Conservation (phyloP, 1,139 yeast genomes). For the Suhomyces bokatorum region DNA sequence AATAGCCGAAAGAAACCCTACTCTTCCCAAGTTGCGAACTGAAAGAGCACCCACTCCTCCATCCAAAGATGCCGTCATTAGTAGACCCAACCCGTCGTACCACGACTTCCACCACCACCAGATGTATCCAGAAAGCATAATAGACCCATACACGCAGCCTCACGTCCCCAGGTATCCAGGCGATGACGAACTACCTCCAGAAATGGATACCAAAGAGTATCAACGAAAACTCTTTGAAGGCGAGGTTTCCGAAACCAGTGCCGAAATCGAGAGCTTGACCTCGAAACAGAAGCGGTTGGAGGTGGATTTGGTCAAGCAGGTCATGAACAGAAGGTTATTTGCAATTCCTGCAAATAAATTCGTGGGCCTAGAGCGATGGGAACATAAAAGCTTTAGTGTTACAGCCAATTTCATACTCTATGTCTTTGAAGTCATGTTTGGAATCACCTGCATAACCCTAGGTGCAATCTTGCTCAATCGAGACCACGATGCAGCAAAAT, state of each 20-base stretch:
- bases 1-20: conserved; percentile 9
- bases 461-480: conserved; percentile 27
- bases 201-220: conserved; percentile 20
- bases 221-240: conserved; percentile 2
- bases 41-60: conserved; percentile 12
- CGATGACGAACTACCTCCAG: conserved; percentile 24
- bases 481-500: conserved; percentile 26
- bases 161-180: conserved; percentile 5
- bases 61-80: conserved; percentile 7
- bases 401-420: conserved; percentile 36
- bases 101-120: conserved; percentile 9
- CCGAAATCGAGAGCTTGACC: conserved; percentile 19
- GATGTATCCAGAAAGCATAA: conserved; percentile 11
- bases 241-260: conserved; percentile 1
- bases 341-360: conserved; percentile 15
- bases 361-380: conserved; percentile 18
- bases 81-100: conserved; percentile 7
- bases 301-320: conserved; percentile 31
- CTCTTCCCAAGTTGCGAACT: conserved; percentile 8
- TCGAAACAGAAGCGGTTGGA: conserved; percentile 33
- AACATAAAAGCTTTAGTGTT: conserved; percentile 23
- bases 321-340: conserved; percentile 40
- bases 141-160: conserved; percentile 7
- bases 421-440: conserved; percentile 35
- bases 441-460: conserved; percentile 34